Percentiles rank a stretch among this genome's conserved stretches.
phyloP scores from a whole-genome alignment of 768 basidiomycete genomes.

The Suillus decipiens region DNA sequence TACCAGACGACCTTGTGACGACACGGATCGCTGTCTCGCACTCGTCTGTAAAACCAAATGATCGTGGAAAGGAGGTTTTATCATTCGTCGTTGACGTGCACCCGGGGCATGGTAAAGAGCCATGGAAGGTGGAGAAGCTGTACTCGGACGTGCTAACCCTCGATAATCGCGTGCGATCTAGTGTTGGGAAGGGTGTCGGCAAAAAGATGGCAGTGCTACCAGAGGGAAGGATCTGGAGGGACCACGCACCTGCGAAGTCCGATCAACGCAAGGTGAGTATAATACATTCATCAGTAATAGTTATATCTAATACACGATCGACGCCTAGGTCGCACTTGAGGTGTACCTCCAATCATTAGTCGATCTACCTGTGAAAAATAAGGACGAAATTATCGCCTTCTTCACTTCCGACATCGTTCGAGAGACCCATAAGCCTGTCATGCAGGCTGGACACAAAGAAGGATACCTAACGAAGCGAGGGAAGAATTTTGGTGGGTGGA shows the following conservation, averaged over 20 bases:
- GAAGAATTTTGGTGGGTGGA: constrained; percentile 98
- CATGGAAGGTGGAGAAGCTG: constrained; percentile 89
- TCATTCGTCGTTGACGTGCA: constrained; percentile 82
- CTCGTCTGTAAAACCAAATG: constrained; percentile 85
- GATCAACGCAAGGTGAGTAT: constrained; percentile 88
- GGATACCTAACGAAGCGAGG: constrained; percentile 96
- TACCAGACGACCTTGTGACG: constrained; percentile 69
- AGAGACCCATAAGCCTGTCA: constrained; percentile 72
- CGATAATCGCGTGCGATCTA: constrained; percentile 70
- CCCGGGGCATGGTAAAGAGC: constrained; percentile 68
- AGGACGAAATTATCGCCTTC: constrained; percentile 89
- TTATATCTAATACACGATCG: constrained; percentile 14
- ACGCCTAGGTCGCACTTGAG: constrained; percentile 68
- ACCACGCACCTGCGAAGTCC: constrained; percentile 94
- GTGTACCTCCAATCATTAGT: constrained; percentile 85
- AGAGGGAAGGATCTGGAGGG: constrained; percentile 93
- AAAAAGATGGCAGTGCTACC: constrained; percentile 84
- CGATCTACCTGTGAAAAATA: constrained; percentile 79
- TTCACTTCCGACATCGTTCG: constrained; percentile 88
- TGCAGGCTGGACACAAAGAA: constrained; percentile 85
- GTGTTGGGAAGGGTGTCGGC: constrained; percentile 59
- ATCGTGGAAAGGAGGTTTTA: constrained; percentile 88
- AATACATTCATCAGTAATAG: constrained; percentile 12
- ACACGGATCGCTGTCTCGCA: constrained; percentile 73
- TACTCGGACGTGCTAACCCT: constrained; percentile 91